Base-by-base conservation (phyloP, 768 basidiomycete species). In the Russula dissimulans region DNA sequence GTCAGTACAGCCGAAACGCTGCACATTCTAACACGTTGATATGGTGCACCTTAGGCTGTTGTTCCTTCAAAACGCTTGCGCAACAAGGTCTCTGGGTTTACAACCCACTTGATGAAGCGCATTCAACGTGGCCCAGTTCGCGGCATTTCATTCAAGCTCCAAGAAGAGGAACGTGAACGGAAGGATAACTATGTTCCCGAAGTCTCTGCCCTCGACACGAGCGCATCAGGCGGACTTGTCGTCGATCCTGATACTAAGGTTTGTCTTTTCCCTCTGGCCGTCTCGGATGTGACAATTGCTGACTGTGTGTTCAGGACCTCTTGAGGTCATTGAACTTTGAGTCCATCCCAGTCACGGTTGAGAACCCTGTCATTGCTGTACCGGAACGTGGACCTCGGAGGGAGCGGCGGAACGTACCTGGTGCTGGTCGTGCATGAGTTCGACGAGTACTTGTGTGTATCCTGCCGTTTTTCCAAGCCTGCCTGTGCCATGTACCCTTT, bases 111-210 rank as follows among this genome's bases (percentile, higher is more conserved):
- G 75, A 99, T 99, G 97, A 97, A 94, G 84, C 94, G 97, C 71
- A 99, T 99, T 70, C 93, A 97, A 76, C 86, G 86, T 61, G 97
- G 97, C 3, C 97, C 97, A 69, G 97, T 99, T 65, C 92, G 94
- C 66, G 97, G 97, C 69, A 99, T 99, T 75, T 98, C 97, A 58
- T 99, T 98, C 92, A 97, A 97, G 78, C 89, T 99, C 68, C 97
- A 99, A 75, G 97, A 98, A 73, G 97, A 99, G 77, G 97, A 99
- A 79, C 84, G 97, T 64, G 97, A 99, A 78, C 80, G 95, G 70
- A 98, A 98, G 83, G 97, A 99, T 75, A 95, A 97, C 81, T 97
- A 91, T 75, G 95, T 98, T 56, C 97, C 97, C 65, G 97, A 98
- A 71, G 86, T 97, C 42, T 99, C 97, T 55, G 97, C 97, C 43